phyloP scores from a whole-genome alignment of 2,329 filamentous ascomycete species.

The Arthrobotrys conoides region DNA sequence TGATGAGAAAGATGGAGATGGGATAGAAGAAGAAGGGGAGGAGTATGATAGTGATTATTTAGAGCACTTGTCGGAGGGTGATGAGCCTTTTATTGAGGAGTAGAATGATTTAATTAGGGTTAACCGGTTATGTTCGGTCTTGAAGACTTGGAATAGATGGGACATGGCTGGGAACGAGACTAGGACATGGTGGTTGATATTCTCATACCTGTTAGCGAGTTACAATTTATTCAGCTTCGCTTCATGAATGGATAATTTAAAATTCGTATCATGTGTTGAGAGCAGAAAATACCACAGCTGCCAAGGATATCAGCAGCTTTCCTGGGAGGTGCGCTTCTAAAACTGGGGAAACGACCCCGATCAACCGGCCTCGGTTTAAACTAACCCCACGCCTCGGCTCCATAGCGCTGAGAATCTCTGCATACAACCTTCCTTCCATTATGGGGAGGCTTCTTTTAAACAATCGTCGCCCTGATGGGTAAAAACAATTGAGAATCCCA shows the following conservation, averaged over 20 bases:
- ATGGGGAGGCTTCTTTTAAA: neutral
- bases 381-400: conserved; percentile 13
- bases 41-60: conserved; percentile 17
- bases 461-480: neutral
- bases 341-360: neutral
- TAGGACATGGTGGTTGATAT: neutral
- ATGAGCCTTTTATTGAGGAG: neutral
- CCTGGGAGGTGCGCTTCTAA: too few species aligned
- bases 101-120: neutral
- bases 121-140: too few species aligned
- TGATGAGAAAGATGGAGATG: neutral
- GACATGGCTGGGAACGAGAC: too few species aligned
- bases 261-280: too few species aligned
- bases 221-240: neutral
- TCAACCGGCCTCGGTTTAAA: conserved; percentile 28
- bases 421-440: neutral
- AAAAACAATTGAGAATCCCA: neutral
- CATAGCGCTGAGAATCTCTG: neutral
- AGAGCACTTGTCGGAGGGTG: neutral
- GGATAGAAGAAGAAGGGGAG: neutral
- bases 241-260: too few species aligned
- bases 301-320: conserved; percentile 16
- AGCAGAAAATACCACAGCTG: conserved; percentile 13
- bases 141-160: too few species aligned
- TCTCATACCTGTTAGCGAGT: neutral